Base-by-base conservation (phyloP, 2,329 filamentous ascomycete species). In the Botryotinia convoluta region DNA sequence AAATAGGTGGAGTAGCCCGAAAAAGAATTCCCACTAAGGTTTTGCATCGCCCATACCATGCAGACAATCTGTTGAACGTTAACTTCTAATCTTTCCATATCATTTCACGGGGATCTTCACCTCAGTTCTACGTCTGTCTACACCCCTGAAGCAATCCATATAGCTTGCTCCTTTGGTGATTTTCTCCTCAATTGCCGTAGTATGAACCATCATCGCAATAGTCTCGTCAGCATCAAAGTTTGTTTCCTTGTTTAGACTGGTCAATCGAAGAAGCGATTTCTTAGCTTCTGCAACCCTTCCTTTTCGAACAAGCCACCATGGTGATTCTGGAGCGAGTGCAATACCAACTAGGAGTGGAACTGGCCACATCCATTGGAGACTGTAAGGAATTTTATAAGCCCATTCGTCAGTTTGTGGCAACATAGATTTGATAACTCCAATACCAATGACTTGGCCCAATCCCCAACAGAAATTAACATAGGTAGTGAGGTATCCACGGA, bases 11-110 rank as follows among this genome's bases (percentile, higher is more conserved):
- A 89, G 75, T 90, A 92, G 73, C 88, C 87, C 65, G 90, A 88
- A 75, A 92, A 87, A 22, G 89, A 88, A 75, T 89, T 89, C n/a
- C 71, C 89, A 69, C 86, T 88, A 2, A 91, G 82, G 32, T 90
- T 90, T 78, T 92, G 90, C 4, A 89, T 89, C 5, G 87, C 86
- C 83, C 90, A 92, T 10, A 90, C 88, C 79, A 90, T 89, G 74
- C 84, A 83, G 6, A 86, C 84, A 48, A 89, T 87, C 77, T 72
- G 37, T 57, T 20, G 26, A 20, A 18, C 26, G 22, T 70, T 45
- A 62, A 14, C 35, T 32, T 8, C 26, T 20, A 3, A 5, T 35
- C 12, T 20, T 37, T 22, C 3, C 32, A 7, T 14, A n/a, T 61
- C 16, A 37, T 16, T 9, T 26, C 9, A n/a, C 9, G 16, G 32